phyloP scores from a whole-genome alignment of 1,284 basidiomycete species.

The Peniophora sp. region DNA sequence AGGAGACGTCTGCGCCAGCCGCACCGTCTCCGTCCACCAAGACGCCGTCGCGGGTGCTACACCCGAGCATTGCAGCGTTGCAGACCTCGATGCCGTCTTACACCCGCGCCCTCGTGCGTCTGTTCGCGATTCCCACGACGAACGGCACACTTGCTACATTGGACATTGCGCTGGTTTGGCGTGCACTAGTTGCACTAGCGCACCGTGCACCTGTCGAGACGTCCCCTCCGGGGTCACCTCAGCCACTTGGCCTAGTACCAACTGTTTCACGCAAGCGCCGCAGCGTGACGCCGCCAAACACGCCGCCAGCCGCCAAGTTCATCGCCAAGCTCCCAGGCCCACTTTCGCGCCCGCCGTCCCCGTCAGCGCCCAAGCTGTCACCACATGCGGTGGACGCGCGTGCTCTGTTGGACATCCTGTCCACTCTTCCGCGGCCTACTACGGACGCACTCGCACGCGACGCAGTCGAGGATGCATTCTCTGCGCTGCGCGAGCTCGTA shows the following conservation, averaged over 20 bases:
- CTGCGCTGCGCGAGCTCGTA: slow-evolving; percentile 47
- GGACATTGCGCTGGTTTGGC: slow-evolving; percentile 67
- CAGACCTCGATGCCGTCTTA: slow-evolving; percentile 55
- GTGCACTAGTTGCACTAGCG: slow-evolving; percentile 58
- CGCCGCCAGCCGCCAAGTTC: slow-evolving; percentile 55
- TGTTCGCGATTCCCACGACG: slow-evolving; percentile 41
- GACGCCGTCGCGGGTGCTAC: slow-evolving; percentile 22
- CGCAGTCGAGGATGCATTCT: slow-evolving; percentile 70
- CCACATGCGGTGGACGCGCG: slow-evolving; percentile 50
- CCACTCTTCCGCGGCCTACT: slow-evolving; percentile 52
- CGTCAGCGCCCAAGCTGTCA: slow-evolving; percentile 26
- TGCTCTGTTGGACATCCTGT: slow-evolving; percentile 50
- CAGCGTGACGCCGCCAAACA: slow-evolving; percentile 42
- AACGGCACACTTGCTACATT: slow-evolving; percentile 58
- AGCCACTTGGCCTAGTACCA: slow-evolving; percentile 19
- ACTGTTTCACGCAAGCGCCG: slow-evolving; percentile 11
- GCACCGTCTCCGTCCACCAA: not conserved
- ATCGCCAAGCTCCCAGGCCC: slow-evolving; percentile 53
- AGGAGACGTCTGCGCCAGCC: slow-evolving; percentile 28
- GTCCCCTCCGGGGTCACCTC: slow-evolving; percentile 38
- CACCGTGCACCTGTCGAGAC: slow-evolving; percentile 39
- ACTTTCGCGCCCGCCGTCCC: slow-evolving; percentile 55
- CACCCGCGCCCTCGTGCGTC: slow-evolving; percentile 47
- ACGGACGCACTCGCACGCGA: slow-evolving; percentile 52
- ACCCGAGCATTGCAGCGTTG: slow-evolving; percentile 53